Evolutionary conservation across 2,329 filamentous ascomycete species (phyloP), one percentile per base, ranked within the genome.

Genomic region (Trichoderma atroviride): DNA sequence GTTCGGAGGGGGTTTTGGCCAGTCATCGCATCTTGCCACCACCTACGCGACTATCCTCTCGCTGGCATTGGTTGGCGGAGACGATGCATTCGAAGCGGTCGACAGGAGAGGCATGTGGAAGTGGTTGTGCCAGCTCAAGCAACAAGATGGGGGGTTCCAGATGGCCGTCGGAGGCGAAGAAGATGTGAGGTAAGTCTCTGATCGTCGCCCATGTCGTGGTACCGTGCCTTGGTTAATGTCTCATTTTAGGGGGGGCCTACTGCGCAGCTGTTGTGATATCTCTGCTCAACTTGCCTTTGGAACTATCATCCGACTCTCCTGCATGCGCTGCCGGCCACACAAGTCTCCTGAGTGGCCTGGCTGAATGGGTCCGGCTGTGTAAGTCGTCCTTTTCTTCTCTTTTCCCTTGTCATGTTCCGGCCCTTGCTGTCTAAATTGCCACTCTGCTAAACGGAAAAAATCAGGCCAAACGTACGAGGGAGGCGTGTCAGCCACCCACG

Each of bases 1-100:
- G 2, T 97, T 97, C 78, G 96, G 94, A 64, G 96, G 95, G 72
- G 94, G 96, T n/a, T 91, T 94, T 79, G 94, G 95, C 33, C 96
- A 98, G 78, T 85, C 88, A 73, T 94, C 93, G 65, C 96, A 99
- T 80, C 87, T 96, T 74, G 96, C 96, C 69, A 91, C 92, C 58
- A 93, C 92, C 0, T 99, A 98, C 84, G 94, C 94, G 59, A 87
- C 91, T 52, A 82, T 97, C 24, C 86, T 99, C 70, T 89, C 92
- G 57, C 84, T 99, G 63, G 88, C 91, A 29, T 87, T 94, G 71
- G 91, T 95, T 53, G 93, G 92, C 63, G 93, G 92, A 10, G 82
- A 90, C 70, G 89, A 91, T 69, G 88, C 88, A 53, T 92, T 93
- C 77, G 86, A 90, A 70, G 83, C 93, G 67, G 88, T 98, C 70